These are phyloP conservation scores for Ananas comosus DNA, from an alignment of 176 grass and related monocot genomes.

Conservation along the genomic window DNA sequence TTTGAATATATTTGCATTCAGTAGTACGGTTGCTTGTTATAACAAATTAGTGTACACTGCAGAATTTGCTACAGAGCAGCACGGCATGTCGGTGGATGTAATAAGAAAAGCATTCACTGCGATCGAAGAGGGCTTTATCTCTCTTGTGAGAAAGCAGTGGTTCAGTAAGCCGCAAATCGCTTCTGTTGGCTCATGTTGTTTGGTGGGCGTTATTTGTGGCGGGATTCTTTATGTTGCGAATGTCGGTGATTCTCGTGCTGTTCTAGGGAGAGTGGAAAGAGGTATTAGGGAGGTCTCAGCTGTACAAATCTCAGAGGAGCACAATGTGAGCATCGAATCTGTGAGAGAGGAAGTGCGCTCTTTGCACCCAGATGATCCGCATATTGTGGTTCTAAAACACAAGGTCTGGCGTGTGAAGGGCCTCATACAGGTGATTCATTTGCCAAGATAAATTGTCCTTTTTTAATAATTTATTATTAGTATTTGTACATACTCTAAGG, in stretches of 20 bases:
- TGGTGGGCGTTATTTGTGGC: conserved; percentile 45
- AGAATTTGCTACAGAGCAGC: conserved; percentile 50
- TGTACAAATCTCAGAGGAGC: conserved; percentile 47
- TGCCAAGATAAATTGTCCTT: neutral
- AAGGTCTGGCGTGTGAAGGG: conserved; percentile 79
- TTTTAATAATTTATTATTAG: too few species aligned
- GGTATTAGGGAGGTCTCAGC: conserved; percentile 35
- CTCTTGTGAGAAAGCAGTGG: conserved; percentile 62
- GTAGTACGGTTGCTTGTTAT: too few species aligned
- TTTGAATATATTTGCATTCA: too few species aligned
- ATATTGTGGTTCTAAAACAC: conserved; percentile 56
- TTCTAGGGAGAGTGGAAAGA: conserved; percentile 39
- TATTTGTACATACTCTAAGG: too few species aligned
- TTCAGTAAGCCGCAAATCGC: conserved; percentile 45
- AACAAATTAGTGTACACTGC: conserved; percentile 3
- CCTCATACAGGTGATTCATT: conserved; percentile 50
- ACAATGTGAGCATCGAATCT: conserved; percentile 45
- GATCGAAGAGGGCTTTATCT: conserved; percentile 69
- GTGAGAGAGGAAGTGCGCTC: conserved; percentile 49
- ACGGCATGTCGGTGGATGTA: conserved; percentile 38
- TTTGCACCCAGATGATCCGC: conserved; percentile 48
- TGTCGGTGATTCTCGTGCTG: conserved; percentile 57
- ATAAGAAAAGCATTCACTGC: conserved; percentile 44
- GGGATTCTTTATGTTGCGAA: conserved; percentile 61
- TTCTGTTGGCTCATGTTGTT: conserved; percentile 60